phyloP scores from a whole-genome alignment of 108 stramenopile species.

The Stephanodiscus triporus region DNA sequence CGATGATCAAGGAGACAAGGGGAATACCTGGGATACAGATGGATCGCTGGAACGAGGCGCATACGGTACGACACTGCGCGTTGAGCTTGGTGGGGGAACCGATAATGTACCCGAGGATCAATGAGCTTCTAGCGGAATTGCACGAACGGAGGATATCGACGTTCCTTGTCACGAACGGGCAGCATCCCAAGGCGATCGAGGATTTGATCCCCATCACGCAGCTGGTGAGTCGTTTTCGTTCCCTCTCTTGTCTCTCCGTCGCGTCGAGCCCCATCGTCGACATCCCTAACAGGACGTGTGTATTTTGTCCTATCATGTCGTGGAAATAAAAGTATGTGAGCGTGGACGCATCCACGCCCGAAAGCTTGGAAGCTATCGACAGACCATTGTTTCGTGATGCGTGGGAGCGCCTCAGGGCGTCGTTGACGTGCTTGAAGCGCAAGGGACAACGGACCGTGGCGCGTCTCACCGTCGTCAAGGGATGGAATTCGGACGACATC shows the following conservation, averaged over 20 bases:
- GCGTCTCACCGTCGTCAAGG: slow-evolving; percentile 95
- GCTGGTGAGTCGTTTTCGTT: slow-evolving; percentile 38
- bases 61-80: slow-evolving; percentile 89
- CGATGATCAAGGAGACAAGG: slow-evolving; percentile 93
- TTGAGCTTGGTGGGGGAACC: slow-evolving; percentile 90
- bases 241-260: background rate
- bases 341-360: slow-evolving; percentile 94
- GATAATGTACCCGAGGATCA: slow-evolving; percentile 96
- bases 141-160: slow-evolving; percentile 90
- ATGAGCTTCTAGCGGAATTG: slow-evolving; percentile 88
- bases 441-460: slow-evolving; percentile 96
- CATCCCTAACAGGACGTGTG: background rate
- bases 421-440: slow-evolving; percentile 70
- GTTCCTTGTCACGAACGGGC: slow-evolving; percentile 96
- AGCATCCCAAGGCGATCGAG: slow-evolving; percentile 92
- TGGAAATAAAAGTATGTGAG: slow-evolving; percentile 62
- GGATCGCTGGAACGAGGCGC: slow-evolving; percentile 94
- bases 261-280: background rate
- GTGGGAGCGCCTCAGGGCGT: slow-evolving; percentile 90
- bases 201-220: slow-evolving; percentile 93
- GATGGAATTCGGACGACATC: slow-evolving; percentile 93
- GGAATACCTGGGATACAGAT: slow-evolving; percentile 95
- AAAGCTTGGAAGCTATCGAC: slow-evolving; percentile 90
- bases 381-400: slow-evolving; percentile 94
- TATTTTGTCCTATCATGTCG: slow-evolving; percentile 7